Conservation (phyloP, 2,329 filamentous ascomycete species). For the Fusarium caatingaense region DNA sequence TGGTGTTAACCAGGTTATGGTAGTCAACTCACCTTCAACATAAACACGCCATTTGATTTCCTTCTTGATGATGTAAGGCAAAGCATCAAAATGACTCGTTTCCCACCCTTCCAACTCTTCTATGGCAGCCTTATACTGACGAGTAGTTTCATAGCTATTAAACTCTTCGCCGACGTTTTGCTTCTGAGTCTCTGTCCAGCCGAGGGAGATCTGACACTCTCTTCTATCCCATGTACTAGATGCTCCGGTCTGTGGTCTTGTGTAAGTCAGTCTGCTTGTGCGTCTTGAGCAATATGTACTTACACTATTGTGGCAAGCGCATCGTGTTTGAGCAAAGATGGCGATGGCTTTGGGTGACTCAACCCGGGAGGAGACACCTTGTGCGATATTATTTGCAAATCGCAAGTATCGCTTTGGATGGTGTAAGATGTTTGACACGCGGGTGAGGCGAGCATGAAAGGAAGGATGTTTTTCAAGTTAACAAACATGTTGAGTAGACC, state of each 20-base stretch:
- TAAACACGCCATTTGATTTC: too few species aligned
- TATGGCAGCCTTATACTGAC: not conserved
- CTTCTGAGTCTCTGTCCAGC: not conserved
- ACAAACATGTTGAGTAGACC: not conserved
- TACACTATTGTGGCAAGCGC: not conserved
- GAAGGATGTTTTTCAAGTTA: not conserved
- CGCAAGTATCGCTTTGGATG: not conserved
- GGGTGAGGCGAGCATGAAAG: not conserved
- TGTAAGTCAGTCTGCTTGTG: not conserved
- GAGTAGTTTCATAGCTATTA: not conserved
- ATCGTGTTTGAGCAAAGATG: too few species aligned
- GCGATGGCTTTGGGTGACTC: not conserved
- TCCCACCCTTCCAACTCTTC: too few species aligned
- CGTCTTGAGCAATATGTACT: not conserved
- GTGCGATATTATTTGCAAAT: not conserved
- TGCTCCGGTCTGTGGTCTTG: not conserved
- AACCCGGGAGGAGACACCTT: not conserved
- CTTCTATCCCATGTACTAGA: not conserved
- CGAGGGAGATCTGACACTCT: not conserved
- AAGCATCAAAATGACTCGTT: too few species aligned
- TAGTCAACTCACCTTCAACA: too few species aligned
- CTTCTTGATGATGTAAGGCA: too few species aligned
- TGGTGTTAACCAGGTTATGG: too few species aligned
- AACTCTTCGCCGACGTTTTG: not conserved
- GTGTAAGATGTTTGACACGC: not conserved